A percentile compares a stretch with the other conserved stretches of the same genome.
Conservation (phyloP, 176 grass and related monocot species). For the Oryza meyeriana region DNA sequence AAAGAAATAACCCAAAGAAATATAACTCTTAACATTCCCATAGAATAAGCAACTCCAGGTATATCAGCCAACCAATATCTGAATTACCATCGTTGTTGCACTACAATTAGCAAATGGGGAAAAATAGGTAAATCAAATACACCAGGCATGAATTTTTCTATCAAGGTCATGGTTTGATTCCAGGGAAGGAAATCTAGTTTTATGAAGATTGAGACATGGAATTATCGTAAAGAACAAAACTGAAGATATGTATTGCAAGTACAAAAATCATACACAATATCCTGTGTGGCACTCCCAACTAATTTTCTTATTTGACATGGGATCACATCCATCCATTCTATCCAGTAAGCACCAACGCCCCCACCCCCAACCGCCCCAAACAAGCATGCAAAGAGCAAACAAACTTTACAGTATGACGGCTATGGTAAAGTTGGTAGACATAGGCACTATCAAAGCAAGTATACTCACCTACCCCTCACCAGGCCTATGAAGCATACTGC, state of each 20-base stretch:
- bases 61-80: background rate
- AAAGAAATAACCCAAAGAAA: background rate
- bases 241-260: background rate
- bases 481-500: conserved; percentile 49
- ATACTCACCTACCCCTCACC: conserved; percentile 33
- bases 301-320: conserved; percentile 19
- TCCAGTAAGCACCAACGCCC: background rate
- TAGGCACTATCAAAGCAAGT: background rate
- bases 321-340: background rate
- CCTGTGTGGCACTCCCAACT: background rate
- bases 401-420: background rate
- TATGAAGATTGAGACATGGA: background rate
- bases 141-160: background rate
- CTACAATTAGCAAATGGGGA: background rate
- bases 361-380: background rate
- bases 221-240: background rate
- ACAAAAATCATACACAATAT: conserved; percentile 9
- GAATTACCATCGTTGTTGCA: background rate
- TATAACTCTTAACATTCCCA: background rate
- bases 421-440: background rate
- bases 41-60: background rate
- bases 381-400: background rate
- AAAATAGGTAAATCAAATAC: background rate
- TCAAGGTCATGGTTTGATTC: background rate
- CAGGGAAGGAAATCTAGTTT: background rate